Evolutionary conservation across 495 filamentous ascomycete species (phyloP).

Genomic region (Xylaria telfairii): DNA sequence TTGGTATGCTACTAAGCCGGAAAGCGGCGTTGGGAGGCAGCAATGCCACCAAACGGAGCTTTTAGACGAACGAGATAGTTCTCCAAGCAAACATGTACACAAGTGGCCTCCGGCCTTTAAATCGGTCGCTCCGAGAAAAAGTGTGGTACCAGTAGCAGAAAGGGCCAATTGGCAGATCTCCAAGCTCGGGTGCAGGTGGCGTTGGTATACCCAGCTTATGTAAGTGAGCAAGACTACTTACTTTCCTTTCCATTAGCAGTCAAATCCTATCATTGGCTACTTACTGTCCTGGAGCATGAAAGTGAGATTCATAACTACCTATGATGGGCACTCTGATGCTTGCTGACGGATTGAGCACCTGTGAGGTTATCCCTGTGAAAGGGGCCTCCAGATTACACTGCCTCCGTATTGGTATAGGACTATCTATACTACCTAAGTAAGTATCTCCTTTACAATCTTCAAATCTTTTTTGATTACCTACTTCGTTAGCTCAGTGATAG

Average conservation of each 20-base stretch:
- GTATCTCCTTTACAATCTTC: not conserved
- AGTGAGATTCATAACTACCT: not conserved
- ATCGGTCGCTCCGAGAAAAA: conserved; percentile 5
- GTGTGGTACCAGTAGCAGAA: not conserved
- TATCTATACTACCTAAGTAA: not conserved
- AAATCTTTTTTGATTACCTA: not conserved
- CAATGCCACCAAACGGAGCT: not conserved
- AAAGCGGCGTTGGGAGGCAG: not conserved
- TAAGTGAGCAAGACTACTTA: not conserved
- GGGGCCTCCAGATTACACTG: not conserved
- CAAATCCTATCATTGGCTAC: not conserved
- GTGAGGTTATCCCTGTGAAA: not conserved
- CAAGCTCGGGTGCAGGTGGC: not conserved
- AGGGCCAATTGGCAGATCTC: not conserved
- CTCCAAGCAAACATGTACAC: not conserved
- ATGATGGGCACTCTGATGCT: no score
- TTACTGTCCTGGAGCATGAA: not conserved
- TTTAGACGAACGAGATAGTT: not conserved
- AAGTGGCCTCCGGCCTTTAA: not conserved
- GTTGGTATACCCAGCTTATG: not conserved
- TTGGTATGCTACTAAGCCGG: not conserved
- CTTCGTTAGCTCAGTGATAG: not conserved
- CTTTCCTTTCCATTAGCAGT: not conserved
- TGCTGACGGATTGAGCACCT: not conserved
- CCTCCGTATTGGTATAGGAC: not conserved